A percentile compares a stretch with the other conserved stretches of the same genome.
phyloP scores from a whole-genome alignment of 2,329 filamentous ascomycete genomes.

The Paracoccidioides lutzii region DNA sequence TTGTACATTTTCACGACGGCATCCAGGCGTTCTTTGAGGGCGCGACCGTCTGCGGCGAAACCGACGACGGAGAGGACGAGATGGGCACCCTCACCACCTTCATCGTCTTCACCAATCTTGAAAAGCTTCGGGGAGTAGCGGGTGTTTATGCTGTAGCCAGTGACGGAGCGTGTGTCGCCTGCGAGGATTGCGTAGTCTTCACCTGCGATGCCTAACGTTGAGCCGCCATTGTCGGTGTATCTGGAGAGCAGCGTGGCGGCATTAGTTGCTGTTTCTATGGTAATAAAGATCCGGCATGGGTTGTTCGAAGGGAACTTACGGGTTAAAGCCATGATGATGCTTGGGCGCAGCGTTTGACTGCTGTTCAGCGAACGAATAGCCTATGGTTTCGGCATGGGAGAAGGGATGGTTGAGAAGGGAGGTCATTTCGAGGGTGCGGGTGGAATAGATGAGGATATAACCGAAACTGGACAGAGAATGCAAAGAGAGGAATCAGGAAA shows the following conservation, averaged over 20 bases:
- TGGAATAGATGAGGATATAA: not conserved
- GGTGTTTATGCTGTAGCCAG: conserved; percentile 98
- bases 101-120: conserved; percentile 84
- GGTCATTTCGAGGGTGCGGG: conserved; percentile 34
- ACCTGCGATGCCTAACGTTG: conserved; percentile 87
- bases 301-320: conserved; percentile 44
- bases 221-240: conserved; percentile 96
- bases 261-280: not conserved
- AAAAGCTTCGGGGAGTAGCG: conserved; percentile 92
- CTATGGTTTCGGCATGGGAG: conserved; percentile 40
- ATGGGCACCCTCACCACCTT: conserved; percentile 69
- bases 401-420: conserved; percentile 39
- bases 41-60: conserved; percentile 88
- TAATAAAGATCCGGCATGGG: not conserved
- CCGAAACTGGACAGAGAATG: not conserved
- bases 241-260: conserved; percentile 16
- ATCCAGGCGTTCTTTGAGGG: conserved; percentile 85
- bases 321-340: conserved; percentile 76
- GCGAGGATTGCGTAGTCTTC: conserved; percentile 92
- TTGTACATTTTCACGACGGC: conserved; percentile 97
- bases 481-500: not conserved
- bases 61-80: conserved; percentile 90
- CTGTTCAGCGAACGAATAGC: conserved; percentile 47
- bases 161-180: conserved; percentile 89
- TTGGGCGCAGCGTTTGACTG: conserved; percentile 36